phyloP scores from a whole-genome alignment of 352 stramenopile genomes.

The Phytophthora tubulina region DNA sequence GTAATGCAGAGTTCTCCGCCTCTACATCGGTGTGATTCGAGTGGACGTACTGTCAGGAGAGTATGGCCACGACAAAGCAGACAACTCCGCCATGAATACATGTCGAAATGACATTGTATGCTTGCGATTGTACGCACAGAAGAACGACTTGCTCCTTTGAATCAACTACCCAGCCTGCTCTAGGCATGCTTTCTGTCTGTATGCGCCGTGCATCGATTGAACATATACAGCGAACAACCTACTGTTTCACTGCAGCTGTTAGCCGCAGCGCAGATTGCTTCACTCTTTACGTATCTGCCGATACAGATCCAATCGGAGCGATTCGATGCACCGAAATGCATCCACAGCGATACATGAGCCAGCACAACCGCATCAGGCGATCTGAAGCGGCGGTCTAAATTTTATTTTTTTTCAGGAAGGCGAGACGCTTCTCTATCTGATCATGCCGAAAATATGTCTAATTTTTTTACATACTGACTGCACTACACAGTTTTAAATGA shows the following conservation, averaged over 20 bases:
- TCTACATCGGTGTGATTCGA: no score
- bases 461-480: no score
- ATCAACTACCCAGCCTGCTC: conserved; percentile 6
- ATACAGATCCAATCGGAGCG: not conserved
- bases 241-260: not conserved
- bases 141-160: not conserved
- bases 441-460: no score
- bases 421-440: no score
- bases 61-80: not conserved
- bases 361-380: not conserved
- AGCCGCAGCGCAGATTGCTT: not conserved
- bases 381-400: not conserved
- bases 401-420: no score
- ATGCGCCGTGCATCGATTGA: conserved; percentile 1
- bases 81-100: not conserved
- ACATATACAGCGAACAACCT: not conserved
- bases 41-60: not conserved
- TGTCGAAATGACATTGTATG: not conserved
- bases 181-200: conserved; percentile 5
- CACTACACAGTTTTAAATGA: no score
- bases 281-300: conserved; percentile 2
- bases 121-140: conserved; percentile 4
- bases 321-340: not conserved
- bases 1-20: no score
- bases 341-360: not conserved